Conservation (phyloP, 352 stramenopile species). For the Phytopythium litorale region DNA sequence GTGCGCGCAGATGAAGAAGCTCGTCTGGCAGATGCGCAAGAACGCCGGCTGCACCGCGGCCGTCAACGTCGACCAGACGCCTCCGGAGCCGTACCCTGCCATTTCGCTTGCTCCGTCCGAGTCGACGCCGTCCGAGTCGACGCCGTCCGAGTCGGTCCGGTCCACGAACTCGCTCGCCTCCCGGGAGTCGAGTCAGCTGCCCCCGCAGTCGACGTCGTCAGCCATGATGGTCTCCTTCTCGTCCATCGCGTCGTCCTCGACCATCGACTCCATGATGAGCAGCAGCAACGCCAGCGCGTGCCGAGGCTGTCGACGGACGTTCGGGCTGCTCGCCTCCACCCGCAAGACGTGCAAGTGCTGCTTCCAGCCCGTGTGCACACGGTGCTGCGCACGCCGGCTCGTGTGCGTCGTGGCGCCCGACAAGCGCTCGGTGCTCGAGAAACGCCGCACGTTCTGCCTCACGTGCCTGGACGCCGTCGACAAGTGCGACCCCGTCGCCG, state of each 20-base stretch:
- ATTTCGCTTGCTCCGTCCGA: not conserved
- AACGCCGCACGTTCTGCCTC: conserved; percentile 30
- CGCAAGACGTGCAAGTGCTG: conserved; percentile 34
- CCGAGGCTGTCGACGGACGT: conserved; percentile 21
- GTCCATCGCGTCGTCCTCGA: not conserved
- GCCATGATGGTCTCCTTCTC: not conserved
- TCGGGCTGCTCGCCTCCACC: conserved; percentile 29
- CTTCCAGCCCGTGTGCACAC: conserved; percentile 23
- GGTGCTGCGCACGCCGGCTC: conserved; percentile 24
- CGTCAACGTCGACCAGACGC: conserved; percentile 3
- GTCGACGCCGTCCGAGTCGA: not conserved
- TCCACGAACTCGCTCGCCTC: not conserved
- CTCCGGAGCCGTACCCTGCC: not conserved
- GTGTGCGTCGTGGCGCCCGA: conserved; percentile 33
- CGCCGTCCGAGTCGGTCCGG: not conserved
- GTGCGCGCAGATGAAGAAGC: conserved; percentile 48
- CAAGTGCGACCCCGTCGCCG: conserved; percentile 24
- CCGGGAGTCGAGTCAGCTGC: not conserved
- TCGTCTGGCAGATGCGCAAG: conserved; percentile 41
- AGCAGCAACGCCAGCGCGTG: conserved; percentile 2
- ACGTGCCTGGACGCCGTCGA: conserved; percentile 25
- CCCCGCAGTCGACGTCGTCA: not conserved
- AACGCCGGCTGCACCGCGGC: conserved; percentile 8
- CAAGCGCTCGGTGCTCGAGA: conserved; percentile 28
- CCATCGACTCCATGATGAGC: not conserved